Evolutionary conservation across 345 rosid genomes (phyloP).

Genomic region (Eucalyptus pumila): DNA sequence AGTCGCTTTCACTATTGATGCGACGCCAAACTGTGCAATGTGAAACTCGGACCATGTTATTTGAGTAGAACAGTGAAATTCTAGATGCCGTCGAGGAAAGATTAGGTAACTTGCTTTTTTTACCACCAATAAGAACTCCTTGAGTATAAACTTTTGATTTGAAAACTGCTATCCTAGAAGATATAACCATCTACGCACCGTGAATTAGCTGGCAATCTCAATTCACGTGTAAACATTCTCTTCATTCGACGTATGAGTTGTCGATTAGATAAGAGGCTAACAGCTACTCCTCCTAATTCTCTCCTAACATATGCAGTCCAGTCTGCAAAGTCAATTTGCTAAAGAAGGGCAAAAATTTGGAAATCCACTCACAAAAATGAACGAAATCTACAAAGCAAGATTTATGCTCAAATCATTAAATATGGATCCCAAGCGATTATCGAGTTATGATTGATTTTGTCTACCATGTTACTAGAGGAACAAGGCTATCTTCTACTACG

Average conservation of each 20-base stretch:
- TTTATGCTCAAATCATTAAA: not conserved
- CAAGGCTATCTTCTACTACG: not conserved
- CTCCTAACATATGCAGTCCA: not conserved
- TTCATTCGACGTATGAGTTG: not conserved
- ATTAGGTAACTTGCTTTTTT: not conserved
- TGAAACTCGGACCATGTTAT: not conserved
- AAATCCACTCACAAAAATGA: not conserved
- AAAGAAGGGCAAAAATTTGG: not conserved
- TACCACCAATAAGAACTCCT: not conserved
- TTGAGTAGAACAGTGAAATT: not conserved
- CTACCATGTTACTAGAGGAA: accelerated
- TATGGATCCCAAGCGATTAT: not conserved
- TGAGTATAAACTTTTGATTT: not conserved
- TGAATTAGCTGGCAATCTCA: not conserved
- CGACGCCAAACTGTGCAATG: not conserved
- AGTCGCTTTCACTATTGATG: not conserved
- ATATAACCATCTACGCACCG: not conserved
- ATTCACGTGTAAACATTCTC: not conserved
- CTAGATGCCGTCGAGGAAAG: not conserved
- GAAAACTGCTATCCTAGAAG: not conserved
- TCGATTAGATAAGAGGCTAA: not conserved
- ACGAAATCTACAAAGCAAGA: not conserved
- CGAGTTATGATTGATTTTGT: not conserved
- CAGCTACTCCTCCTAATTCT: not conserved
- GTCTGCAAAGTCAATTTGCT: not conserved